A percentile compares a stretch with the other conserved stretches of the same genome.
Conservation (phyloP, 306 rosid species). For the Sicyos edulis region DNA sequence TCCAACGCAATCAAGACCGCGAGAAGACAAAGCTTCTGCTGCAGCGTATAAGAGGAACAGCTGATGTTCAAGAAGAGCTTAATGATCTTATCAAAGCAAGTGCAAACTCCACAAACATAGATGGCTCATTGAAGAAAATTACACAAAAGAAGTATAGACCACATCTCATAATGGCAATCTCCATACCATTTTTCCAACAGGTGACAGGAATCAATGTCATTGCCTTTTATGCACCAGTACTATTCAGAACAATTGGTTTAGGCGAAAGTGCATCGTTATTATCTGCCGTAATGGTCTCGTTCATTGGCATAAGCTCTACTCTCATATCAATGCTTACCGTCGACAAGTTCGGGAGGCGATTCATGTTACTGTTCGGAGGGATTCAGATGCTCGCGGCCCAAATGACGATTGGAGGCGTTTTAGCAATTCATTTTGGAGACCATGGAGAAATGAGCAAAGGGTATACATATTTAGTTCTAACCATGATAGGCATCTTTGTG, state of each 20-base stretch:
- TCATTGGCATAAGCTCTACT: conserved; percentile 35
- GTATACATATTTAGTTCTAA: conserved; percentile 32
- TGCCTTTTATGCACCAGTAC: conserved; percentile 42
- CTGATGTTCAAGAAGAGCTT: conserved; percentile 40
- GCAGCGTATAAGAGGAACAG: conserved; percentile 38
- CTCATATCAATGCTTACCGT: conserved; percentile 42
- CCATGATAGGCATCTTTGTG: conserved; percentile 34
- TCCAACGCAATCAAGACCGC: conserved; percentile 39
- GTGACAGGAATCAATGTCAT: conserved; percentile 47
- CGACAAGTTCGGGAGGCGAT: conserved; percentile 40
- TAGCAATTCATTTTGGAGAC: conserved; percentile 32
- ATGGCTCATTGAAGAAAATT: conserved; percentile 26
- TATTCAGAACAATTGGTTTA: conserved; percentile 41
- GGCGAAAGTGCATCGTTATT: conserved; percentile 45
- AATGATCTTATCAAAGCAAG: conserved; percentile 35
- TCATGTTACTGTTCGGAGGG: conserved; percentile 35
- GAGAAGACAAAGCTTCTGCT: conserved; percentile 44
- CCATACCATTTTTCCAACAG: conserved; percentile 47
- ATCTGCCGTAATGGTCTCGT: conserved; percentile 36
- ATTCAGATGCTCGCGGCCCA: conserved; percentile 37
- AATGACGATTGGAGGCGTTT: conserved; percentile 29
- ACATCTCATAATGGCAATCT: conserved; percentile 44
- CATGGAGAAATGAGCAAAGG: conserved; percentile 36
- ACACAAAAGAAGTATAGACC: conserved; percentile 32
- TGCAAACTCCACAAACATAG: conserved; percentile 19